These are phyloP conservation scores for Podospora tetraspora DNA, from an alignment of 495 filamentous ascomycete genomes.

Conservation along the genomic window DNA sequence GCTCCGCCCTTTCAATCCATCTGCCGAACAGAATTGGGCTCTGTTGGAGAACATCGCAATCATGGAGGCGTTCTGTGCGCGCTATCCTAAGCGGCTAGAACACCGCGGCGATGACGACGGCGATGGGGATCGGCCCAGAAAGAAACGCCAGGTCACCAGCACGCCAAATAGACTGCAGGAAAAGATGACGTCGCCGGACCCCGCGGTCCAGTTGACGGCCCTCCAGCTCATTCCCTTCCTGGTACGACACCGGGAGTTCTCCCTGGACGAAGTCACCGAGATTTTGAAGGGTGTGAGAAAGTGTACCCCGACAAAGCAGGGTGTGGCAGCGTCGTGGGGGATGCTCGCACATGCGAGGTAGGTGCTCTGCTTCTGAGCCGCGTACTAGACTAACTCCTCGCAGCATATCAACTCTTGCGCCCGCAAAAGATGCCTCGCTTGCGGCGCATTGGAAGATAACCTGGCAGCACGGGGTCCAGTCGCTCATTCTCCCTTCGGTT, in stretches of 20 bases:
- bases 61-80: conserved; percentile 41
- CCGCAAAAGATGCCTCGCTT: conserved; percentile 24
- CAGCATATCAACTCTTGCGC: conserved; percentile 18
- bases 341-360: conserved; percentile 62
- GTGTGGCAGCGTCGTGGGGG: conserved; percentile 41
- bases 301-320: conserved; percentile 35
- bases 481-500: conserved; percentile 60
- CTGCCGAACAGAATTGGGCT: conserved; percentile 51
- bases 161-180: conserved; percentile 57
- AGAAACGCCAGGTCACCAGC: conserved; percentile 57
- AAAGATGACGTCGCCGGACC: conserved; percentile 52
- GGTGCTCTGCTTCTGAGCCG: conserved; percentile 6
- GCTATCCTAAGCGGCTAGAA: conserved; percentile 20
- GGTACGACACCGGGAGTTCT: conserved; percentile 35
- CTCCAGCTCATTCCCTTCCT: conserved; percentile 79
- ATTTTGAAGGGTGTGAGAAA: conserved; percentile 32
- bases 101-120: conserved; percentile 17
- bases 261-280: conserved; percentile 37
- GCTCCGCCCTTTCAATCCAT: conserved; percentile 42
- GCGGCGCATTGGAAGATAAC: conserved; percentile 57
- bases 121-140: conserved; percentile 47
- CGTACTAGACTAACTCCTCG: conserved; percentile 17
- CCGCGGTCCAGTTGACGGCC: conserved; percentile 55
- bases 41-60: conserved; percentile 46
- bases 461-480: conserved; percentile 69